Evolutionary conservation across 345 rosid genomes (phyloP), one percentile per base, ranked within the genome.

Genomic region (Ailanthus altissimus): DNA sequence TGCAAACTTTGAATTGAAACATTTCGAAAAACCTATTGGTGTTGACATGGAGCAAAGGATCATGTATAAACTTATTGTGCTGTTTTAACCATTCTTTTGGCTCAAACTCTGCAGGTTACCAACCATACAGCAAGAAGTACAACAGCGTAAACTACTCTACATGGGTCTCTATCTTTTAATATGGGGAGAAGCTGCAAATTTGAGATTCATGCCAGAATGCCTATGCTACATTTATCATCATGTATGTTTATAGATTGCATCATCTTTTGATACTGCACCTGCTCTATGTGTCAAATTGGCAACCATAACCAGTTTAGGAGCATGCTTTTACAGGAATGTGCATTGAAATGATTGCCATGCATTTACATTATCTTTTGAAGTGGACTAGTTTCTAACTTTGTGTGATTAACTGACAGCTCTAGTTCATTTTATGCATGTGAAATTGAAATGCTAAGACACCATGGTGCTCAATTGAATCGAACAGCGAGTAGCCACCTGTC

Each of bases 171-270:
- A 91, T 88, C 98, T 97, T 82, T 86, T 97, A 75, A 97, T 97
- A 70, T 97, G 99, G 99, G 99, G 99, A 63, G 99, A 97, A 86
- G 97, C 99, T 78, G 98, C 99, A 11, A 97, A 97, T 85, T 85
- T 94, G 85, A 89, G 98, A 87, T 97, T 92, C 87, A 94, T 97
- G 98, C 99, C 99, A 11, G 99, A 97, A 85, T 97, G 99, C 84
- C 90, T 97, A 75, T 97, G 98, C 88, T 97, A 94, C 81, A 94
- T 97, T 76, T 94, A 97, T 83, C 99, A 97, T 84, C 98, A 94
- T 86, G 99, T 97, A 93, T 73, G 94, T 80, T 61, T 77, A n/a
- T 21, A 63, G 43, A 59, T 67, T 40, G 32, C 14, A 36, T 60
- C 68, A 58, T 73, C 21, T 71, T 75, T 54, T 61, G 67, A 23